Evolutionary conservation across 2,329 filamentous ascomycete genomes (phyloP).

Genomic region (Colletotrichum tabaci): DNA sequence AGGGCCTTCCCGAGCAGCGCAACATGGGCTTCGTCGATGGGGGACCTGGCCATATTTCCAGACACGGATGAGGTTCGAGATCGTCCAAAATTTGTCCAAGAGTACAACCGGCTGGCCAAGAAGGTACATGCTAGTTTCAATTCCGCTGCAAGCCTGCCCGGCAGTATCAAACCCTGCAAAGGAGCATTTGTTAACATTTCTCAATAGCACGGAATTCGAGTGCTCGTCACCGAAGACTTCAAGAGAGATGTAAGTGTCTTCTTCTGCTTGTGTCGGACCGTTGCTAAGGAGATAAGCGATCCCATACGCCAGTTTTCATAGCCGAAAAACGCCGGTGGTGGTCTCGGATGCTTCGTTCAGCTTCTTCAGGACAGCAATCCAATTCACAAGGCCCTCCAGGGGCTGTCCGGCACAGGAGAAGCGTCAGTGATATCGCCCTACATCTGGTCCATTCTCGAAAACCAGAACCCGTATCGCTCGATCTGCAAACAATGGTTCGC

Average conservation of each 20-base stretch:
- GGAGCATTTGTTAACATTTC: neutral
- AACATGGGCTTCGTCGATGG: slow-evolving; percentile 72
- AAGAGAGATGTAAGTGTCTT: slow-evolving; percentile 29
- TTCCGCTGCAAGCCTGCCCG: neutral
- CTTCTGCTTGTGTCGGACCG: neutral
- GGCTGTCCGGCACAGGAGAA: slow-evolving; percentile 61
- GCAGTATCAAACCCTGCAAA: neutral
- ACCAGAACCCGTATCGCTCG: slow-evolving; percentile 63
- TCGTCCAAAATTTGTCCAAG: slow-evolving; percentile 64
- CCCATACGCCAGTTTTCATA: slow-evolving; percentile 18
- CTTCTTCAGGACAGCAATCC: slow-evolving; percentile 31
- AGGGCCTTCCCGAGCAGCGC: slow-evolving; percentile 59
- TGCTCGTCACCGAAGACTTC: slow-evolving; percentile 56
- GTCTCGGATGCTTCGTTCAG: slow-evolving; percentile 53
- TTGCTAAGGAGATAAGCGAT: slow-evolving; percentile 18
- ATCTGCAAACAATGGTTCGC: slow-evolving; percentile 72
- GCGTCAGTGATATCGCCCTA: slow-evolving; percentile 69
- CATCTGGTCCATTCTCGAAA: slow-evolving; percentile 59
- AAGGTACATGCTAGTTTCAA: slow-evolving; percentile 58
- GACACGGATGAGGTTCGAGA: slow-evolving; percentile 67
- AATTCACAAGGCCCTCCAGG: slow-evolving; percentile 13
- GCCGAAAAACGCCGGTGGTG: slow-evolving; percentile 56
- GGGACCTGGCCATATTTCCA: slow-evolving; percentile 61
- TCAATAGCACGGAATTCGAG: slow-evolving; percentile 67
- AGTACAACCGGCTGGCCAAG: slow-evolving; percentile 74